A percentile compares a stretch with the other conserved stretches of the same genome.
Evolutionary conservation across 169 alveolate genomes (phyloP).

Genomic region (Plasmodium gonderi): DNA sequence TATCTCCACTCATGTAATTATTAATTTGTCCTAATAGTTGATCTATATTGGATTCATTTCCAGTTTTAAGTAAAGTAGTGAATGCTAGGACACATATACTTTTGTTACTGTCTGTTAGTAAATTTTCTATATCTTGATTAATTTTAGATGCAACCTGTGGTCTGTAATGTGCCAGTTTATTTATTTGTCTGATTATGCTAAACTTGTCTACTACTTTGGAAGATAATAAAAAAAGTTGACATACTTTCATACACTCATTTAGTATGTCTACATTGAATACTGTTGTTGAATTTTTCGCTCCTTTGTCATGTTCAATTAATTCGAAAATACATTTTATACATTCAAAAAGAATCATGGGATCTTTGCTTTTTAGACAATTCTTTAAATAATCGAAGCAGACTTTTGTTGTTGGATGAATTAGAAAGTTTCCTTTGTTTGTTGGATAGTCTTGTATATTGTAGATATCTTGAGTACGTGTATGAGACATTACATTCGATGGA

Average conservation of each 20-base stretch:
- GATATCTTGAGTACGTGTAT: background rate
- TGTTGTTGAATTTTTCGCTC: constrained; percentile 32
- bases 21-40: constrained; percentile 90
- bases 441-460: constrained; percentile 10
- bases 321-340: constrained; percentile 27
- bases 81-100: constrained; percentile 95
- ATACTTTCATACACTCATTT: constrained; percentile 45
- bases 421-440: background rate
- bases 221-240: constrained; percentile 68
- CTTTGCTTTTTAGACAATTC: constrained; percentile 46
- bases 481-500: background rate
- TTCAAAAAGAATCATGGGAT: constrained; percentile 30
- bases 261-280: constrained; percentile 67
- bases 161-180: constrained; percentile 77
- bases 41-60: constrained; percentile 95
- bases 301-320: constrained; percentile 7
- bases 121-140: constrained; percentile 91
- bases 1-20: constrained; percentile 78
- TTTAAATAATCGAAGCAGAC: constrained; percentile 56
- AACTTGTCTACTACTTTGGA: constrained; percentile 55
- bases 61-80: constrained; percentile 95
- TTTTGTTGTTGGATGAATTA: constrained; percentile 57
- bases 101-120: constrained; percentile 92
- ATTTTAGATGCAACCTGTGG: constrained; percentile 75
- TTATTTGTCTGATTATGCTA: constrained; percentile 77